Evolutionary conservation across 169 alveolate species (phyloP), one percentile per base, ranked within the genome.

Genomic region (Eimeria necatrix): DNA sequence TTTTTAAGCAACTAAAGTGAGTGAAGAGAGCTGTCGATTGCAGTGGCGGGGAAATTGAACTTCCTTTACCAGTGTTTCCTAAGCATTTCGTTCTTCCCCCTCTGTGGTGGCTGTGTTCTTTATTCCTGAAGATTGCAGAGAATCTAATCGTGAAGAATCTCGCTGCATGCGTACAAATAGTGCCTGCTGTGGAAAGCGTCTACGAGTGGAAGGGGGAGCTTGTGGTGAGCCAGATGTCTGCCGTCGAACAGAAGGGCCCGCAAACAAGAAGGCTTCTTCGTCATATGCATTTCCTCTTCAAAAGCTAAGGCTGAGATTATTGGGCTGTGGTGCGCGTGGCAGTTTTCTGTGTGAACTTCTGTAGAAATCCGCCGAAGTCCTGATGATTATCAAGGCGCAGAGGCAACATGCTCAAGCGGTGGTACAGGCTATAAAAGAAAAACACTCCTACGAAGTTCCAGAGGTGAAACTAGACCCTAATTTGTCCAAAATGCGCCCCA

Each of bases 81-180:
- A 51, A 49, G 71, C 56, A 0, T 12, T 9, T 18, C 8, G 76
- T 49, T 52, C 22, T 83, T 53, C 2, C 20, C 46, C n/a, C 49
- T 7, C 12, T 5, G 60, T 84, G 59, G 46, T 59, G 73, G 74
- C 20, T 56, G 70, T 41, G 22, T 18, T 49, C 22, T 10, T 32
- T 51, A 32, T 6, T 41, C 12, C 41, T 81, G 26, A 93, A 94
- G 96, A 81, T 94, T 60, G 96, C 96, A 20, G 78, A 73, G 41
- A 71, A 61, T 70, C 92, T 94, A 46, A 92, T 94, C 26, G 56
- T 16, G 60, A 20, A 24, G 60, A 81, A 64, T 22, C 94, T 88
- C 49, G 96, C 94, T 48, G 96, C 96, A 4, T 94, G 96, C 94
- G 96, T 94, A 20, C 91, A 94, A 60, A 84, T 94, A 73, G 91